phyloP scores from a whole-genome alignment of 306 rosid genomes.

The Arachis stenosperma region DNA sequence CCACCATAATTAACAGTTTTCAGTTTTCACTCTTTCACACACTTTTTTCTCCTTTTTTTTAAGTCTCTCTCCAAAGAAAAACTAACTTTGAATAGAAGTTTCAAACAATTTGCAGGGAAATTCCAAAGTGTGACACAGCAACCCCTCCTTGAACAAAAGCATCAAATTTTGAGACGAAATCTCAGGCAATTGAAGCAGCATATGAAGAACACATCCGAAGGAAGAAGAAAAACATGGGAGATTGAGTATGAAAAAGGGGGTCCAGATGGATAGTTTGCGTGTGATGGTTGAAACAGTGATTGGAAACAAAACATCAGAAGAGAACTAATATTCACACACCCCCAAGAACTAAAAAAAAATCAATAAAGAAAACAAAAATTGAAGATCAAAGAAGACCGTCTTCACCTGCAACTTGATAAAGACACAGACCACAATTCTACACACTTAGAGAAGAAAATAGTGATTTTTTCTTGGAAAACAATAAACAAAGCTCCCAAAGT shows the following conservation, averaged over 20 bases:
- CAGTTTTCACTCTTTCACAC: conserved; percentile 10
- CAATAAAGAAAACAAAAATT: conserved; percentile 16
- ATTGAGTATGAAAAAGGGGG: conserved; percentile 65
- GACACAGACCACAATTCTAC: background rate
- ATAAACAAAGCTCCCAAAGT: background rate
- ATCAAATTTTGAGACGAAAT: conserved; percentile 66
- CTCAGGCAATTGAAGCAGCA: conserved; percentile 66
- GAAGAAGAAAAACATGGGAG: conserved; percentile 73
- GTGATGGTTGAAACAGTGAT: conserved; percentile 52
- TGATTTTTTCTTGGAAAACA: conserved; percentile 10
- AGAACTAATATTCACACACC: conserved; percentile 45
- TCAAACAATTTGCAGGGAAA: conserved; percentile 38
- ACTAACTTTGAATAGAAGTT: conserved; percentile 24
- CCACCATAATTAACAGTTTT: conserved; percentile 47
- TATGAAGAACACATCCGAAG: conserved; percentile 72
- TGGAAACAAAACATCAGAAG: conserved; percentile 90
- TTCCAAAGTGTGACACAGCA: conserved; percentile 41
- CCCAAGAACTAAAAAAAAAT: conserved; percentile 30
- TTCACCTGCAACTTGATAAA: conserved; percentile 43
- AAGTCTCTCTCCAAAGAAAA: conserved; percentile 31
- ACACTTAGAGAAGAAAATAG: background rate
- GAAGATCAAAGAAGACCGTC: conserved; percentile 41
- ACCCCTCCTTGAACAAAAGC: conserved; percentile 24
- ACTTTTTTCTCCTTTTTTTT: background rate
- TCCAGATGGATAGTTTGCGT: conserved; percentile 54